phyloP scores from a whole-genome alignment of 345 rosid species.

The Aquilaria sinensis region DNA sequence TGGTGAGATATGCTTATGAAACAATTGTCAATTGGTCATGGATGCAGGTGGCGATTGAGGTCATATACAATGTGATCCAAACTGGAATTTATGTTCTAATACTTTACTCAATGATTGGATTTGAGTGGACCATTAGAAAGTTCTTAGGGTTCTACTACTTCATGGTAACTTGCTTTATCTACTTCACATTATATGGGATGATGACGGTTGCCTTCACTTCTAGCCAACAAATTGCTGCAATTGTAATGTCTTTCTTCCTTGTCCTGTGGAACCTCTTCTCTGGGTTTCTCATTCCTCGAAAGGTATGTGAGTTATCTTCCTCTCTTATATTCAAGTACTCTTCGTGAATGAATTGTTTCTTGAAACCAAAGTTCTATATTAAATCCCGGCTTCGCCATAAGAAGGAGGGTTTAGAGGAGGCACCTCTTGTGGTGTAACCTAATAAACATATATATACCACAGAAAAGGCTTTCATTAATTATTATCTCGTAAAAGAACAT shows the following conservation, averaged over 20 bases:
- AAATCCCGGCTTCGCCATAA: too few species aligned
- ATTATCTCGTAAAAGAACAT: too few species aligned
- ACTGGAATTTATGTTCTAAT: conserved; percentile 38
- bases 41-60: conserved; percentile 63
- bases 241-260: conserved; percentile 74
- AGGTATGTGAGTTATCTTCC: conserved; percentile 29
- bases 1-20: not conserved
- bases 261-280: conserved; percentile 87
- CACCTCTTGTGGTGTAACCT: too few species aligned
- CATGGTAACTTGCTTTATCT: conserved; percentile 51
- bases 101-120: conserved; percentile 75
- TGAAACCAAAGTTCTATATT: too few species aligned
- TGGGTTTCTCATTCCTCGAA: conserved; percentile 66
- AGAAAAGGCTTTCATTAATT: too few species aligned
- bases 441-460: too few species aligned
- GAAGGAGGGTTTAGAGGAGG: too few species aligned
- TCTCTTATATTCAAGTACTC: not conserved
- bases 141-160: conserved; percentile 59
- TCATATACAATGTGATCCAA: conserved; percentile 51
- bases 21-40: not conserved
- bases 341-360: not conserved
- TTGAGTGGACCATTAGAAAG: conserved; percentile 45
- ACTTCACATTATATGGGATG: conserved; percentile 77
- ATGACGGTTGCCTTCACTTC: conserved; percentile 78
- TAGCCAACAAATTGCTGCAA: conserved; percentile 59